Evolutionary conservation across 352 stramenopile species (phyloP), one percentile per base, ranked within the genome.

Genomic region (Globisporangium nunn): DNA sequence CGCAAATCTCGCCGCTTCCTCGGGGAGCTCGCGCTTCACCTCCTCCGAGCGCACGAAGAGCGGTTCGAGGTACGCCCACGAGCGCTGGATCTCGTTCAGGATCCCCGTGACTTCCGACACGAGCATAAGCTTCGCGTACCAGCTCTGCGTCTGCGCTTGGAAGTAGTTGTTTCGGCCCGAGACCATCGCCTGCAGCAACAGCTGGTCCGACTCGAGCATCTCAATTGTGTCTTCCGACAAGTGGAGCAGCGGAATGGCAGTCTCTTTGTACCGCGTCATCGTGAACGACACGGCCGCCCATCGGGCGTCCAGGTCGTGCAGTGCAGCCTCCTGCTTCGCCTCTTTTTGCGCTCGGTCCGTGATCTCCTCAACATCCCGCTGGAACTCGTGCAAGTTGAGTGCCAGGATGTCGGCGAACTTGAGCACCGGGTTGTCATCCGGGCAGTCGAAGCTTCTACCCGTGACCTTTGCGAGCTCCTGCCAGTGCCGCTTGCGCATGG

Each of bases 21-120:
- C 82, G 1, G 94, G 94, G 18, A 98, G 71, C 50, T 98, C 95
- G 2, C 79, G 70, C 58, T 98, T 97, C 4, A 98, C 94, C 61
- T 98, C 94, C 15, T 98, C 95, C 0, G 91, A 98, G 3, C 77
- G 62, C 56, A 98, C 96, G 56, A 98, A 98, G 1, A 98, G 74
- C 14, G 95, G 93, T 62, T 98, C 95, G 4, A 98, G 63, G 62
- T 98, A 98, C 17, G 81, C 96, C 94, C 95, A 98, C 14, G 90
- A 93, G 11, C 91, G 85, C 69, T 98, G 93, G 60, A 98, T 98
- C 51, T 98, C 93, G 33, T 78, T 80, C 29, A 98, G 62, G n/a
- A 93, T 60, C 50, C 37, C 68, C 62, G 77, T 93, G 5, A 95
- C 85, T 63, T 98, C 95, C 4, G 80, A 79, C 17, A 95, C 72